Percentiles rank a stretch among this genome's conserved stretches.
Evolutionary conservation across 2,329 filamentous ascomycete genomes (phyloP).

Genomic region (Sporothrix pallida): DNA sequence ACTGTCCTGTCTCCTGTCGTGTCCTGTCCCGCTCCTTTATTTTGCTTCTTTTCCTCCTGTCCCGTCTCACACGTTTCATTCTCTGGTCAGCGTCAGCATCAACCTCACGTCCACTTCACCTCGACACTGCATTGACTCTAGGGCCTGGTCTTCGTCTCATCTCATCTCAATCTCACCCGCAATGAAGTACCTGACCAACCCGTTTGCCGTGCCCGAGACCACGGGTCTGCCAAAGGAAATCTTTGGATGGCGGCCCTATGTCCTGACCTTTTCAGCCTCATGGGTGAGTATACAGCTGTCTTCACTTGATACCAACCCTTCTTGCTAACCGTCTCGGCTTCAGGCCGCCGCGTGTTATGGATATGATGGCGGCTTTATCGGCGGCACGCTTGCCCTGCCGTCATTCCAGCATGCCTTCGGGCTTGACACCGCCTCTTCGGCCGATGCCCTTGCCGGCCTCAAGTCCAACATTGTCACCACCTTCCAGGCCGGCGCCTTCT

Average conservation of each 20-base stretch:
- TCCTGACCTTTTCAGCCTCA: conserved; percentile 27
- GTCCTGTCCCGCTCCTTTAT: background rate
- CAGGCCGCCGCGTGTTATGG: conserved; percentile 50
- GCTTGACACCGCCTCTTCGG: conserved; percentile 39
- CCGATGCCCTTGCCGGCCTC: conserved; percentile 39
- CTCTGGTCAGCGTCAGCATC: too few species aligned
- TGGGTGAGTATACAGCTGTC: background rate
- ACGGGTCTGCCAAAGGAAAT: conserved; percentile 28
- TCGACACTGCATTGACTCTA: too few species aligned
- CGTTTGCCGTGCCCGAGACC: conserved; percentile 19
- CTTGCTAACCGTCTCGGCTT: background rate
- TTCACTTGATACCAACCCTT: too few species aligned
- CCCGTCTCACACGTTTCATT: too few species aligned
- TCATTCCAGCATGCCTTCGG: conserved; percentile 55
- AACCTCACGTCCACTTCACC: too few species aligned
- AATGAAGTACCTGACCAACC: conserved; percentile 25
- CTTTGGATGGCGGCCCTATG: conserved; percentile 30
- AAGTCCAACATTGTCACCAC: conserved; percentile 48
- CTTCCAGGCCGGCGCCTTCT: conserved; percentile 59
- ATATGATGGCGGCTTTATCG: conserved; percentile 61
- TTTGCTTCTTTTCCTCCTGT: background rate
- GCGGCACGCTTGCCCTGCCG: conserved; percentile 57
- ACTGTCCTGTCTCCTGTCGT: too few species aligned
- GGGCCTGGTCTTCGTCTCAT: background rate
- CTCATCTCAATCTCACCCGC: background rate